Base-by-base conservation (phyloP, 768 basidiomycete species). In the Tricholoma terreum region DNA sequence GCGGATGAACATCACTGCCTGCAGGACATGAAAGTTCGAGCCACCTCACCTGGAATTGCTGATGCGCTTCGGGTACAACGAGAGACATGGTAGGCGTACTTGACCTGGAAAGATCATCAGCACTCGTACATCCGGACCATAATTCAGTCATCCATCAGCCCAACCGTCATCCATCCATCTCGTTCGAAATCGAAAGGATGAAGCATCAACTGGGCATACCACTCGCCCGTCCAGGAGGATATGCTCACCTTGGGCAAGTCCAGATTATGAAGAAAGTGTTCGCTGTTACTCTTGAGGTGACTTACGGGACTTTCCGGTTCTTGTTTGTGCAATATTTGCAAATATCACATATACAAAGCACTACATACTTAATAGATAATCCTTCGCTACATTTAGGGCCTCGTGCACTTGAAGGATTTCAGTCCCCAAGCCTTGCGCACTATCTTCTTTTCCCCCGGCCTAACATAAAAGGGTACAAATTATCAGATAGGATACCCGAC, bases 371-470 rank as follows among this genome's bases (percentile, higher is more conserved):
- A 58, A 59, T n/a, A 78, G 50, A 61, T 78, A 79, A 50, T 74
- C 67, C 59, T 74, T 73, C 3, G 90, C 92, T 21, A 77, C 76
- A 55, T 64, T 67, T 17, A 93, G 63, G 1, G 91, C 94, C 58
- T 89, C 90, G 14, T 80, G 73, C 2, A 93, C 73, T 71, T 82
- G 86, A 22, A 71, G 72, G 0, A 80, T 70, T 59, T 91, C 80
- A 3, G 77, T 73, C 30, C 97, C 97, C 12, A 96, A 85, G 22
- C 97, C 97, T 67, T 95, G 93, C 1, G 90, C 89, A 55, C 84
- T 81, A 35, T 98, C 97, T 58, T 92, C 92, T 73, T 95, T 98
- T 12, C 97, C 97, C 54, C 97, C 97, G 52, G 93, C 93, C 92
- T 94, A 54, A 27, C 36, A 56, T 51, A 35, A 58, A 52, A 52